These are phyloP conservation scores for Biscogniauxia mediterranea DNA, from an alignment of 2,329 filamentous ascomycete genomes.

Conservation along the genomic window DNA sequence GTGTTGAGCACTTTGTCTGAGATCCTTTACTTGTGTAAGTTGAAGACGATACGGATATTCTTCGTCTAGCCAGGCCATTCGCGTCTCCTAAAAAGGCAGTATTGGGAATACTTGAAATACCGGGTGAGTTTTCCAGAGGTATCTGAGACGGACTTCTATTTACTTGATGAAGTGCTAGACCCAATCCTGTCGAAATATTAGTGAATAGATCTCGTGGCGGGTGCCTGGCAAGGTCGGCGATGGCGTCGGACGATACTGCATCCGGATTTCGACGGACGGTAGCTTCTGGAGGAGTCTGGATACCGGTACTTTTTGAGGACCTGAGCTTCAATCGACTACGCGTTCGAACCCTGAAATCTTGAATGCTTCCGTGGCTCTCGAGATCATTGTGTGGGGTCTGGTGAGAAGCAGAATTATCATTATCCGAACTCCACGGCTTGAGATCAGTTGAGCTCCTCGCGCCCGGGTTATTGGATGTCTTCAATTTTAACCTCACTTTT, in stretches of 20 bases:
- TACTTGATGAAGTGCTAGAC: conserved; percentile 14
- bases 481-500: conserved; percentile 28
- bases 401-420: conserved; percentile 10
- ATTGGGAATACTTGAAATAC: background rate
- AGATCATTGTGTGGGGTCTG: conserved; percentile 11
- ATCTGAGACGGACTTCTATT: conserved; percentile 14
- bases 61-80: conserved; percentile 5
- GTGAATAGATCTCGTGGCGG: conserved; percentile 27
- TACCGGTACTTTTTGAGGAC: conserved; percentile 19
- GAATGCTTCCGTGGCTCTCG: conserved; percentile 4
- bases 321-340: conserved; percentile 26
- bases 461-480: conserved; percentile 18
- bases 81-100: background rate
- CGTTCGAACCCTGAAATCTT: conserved; percentile 7
- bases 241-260: conserved; percentile 11
- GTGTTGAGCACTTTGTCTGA: conserved; percentile 5
- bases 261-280: conserved; percentile 24
- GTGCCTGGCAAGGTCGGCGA: conserved; percentile 18
- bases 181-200: conserved; percentile 17
- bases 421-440: conserved; percentile 11
- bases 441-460: conserved; percentile 7
- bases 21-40: conserved; percentile 7
- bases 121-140: background rate
- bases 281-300: conserved; percentile 16
- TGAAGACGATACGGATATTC: conserved; percentile 5